Evolutionary conservation across 176 grass and related monocot genomes (phyloP), one percentile per base, ranked within the genome.

Genomic region (Paspalum vaginatum): DNA sequence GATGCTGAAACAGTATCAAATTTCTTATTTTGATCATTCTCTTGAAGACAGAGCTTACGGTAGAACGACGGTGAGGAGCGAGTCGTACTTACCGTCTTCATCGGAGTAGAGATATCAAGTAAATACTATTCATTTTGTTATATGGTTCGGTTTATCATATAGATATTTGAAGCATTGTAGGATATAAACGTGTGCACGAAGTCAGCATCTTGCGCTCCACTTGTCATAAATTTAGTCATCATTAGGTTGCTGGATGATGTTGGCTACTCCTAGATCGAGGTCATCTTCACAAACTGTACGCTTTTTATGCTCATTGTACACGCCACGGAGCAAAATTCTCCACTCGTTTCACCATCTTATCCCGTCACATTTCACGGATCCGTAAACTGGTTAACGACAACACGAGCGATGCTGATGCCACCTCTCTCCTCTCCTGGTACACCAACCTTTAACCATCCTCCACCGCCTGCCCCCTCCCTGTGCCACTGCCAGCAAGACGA

Each of bases 401-500:
- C 70, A n/a, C 49, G 21, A 55, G 50, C 49, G 71, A 55, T 4
- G 25, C 40, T 15, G 65, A 42, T 65, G 41, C 57, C 3, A 3
- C 32, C 32, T 32, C n/a, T n/a, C n/a, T n/a, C 3, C 32, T 32
- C 52, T 27, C 12, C 41, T 46, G 16, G 2, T 11, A 76, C 43
- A 65, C 57, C 79, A 70, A 46, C 79, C 85, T 53, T 71, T n/a
- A 78, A 78, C 86, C 68, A 78, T 57, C 77, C 56, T 70, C 73
- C 46, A 60, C 41, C 43, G 38, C 18, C n/a, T 47, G 64, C 66
- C 11, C 38, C 2, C 15, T 17, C 49, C 6, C 60, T 65, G 22
- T 49, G 15, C 68, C 25, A 15, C 81, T 47, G 25, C 51, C 61
- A 78, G 57, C 86, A 75, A 47, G 50, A 10, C 59, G 41, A 24